Base-by-base conservation (phyloP, 208 protist genomes). In the Leishmania mexicana region DNA sequence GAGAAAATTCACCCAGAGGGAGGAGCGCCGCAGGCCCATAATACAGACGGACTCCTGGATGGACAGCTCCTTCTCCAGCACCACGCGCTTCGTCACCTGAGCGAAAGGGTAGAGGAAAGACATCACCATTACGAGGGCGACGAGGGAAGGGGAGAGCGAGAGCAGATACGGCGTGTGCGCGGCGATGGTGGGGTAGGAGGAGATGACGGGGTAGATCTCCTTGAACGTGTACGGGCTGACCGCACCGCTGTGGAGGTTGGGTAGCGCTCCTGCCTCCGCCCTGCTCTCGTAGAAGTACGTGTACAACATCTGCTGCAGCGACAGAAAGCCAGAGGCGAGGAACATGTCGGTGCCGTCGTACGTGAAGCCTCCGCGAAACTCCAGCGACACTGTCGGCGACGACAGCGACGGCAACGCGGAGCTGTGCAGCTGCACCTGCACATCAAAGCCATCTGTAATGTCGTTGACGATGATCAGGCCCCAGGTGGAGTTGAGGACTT, bases 51-150 rank as follows among this genome's bases (percentile, higher is more conserved):
- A 89, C 76, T 97, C 90, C 31, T 91, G 89, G 15, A 97, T 87
- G 62, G 88, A 89, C 64, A 95, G 76, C 76, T 97, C 94, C 83
- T 97, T 97, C 76, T 97, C 92, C 57, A 93, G 47, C n/a, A 97
- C 94, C 54, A 97, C 81, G n/a, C 90, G 89, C 83, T 92, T 94
- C 28, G 91, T 93, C 81, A 91, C 83, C 78, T 79, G 78, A 42
- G 75, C 38, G 54, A 74, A 85, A n/a, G 82, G 82, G 82, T 85
- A 85, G 64, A 96, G 76, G 68, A 93, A 89, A 8, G 80, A 74
- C 24, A 96, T 75, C 19, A 93, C 90, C 75, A 96, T 45, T n/a
- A 96, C 74, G 67, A 93, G 89, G 74, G 90, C 78, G 51, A 86
- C 76, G 65, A 89, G 82, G 2, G 82, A 78, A 8, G 79, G 70